Evolutionary conservation across 2,329 filamentous ascomycete species (phyloP), one percentile per base, ranked within the genome.

Genomic region (Canariomyces notabilis): DNA sequence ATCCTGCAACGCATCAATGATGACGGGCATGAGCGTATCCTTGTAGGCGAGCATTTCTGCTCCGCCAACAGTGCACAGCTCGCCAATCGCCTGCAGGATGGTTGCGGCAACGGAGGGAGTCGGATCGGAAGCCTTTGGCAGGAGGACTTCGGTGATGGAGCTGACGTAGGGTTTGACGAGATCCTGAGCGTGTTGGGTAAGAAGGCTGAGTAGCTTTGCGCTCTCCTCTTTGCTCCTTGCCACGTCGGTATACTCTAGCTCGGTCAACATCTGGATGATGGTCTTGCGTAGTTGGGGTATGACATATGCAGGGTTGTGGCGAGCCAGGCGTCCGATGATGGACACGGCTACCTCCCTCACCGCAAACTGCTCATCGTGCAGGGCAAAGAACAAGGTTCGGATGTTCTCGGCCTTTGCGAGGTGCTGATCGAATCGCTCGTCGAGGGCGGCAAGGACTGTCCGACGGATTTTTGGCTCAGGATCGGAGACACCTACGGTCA

Each of bases 371-470:
- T 97, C 91, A 59, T 99, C 93, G 56, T 98, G 96, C 14, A 98
- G 77, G 0, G 93, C 91, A 49, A 97, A 84, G 67, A 99, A 97
- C 0, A 98, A 71, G 12, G 90, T 95, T 16, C 94, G 83, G 38
- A 98, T 94, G 61, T 98, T 98, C 64, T 98, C 91, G 1, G 94
- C 90, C 64, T 96, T 95, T 34, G 89, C 89, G n/a, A 99, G 75
- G 63, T 98, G 93, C 37, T 89, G 84, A 62, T 98, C 93, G 60
- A 99, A 99, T 42, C 93, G 87, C 54, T 87, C 82, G 63, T 97
- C 93, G 8, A 99, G 76, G 15, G 93, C 93, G 40, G 84, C 82
- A 18, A 98, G 76, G 3, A 98, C 91, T 0, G 89, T 95, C 58
- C 83, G 79, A 49, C 93, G 83, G 53, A 98, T 99, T 56, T 86